phyloP scores from a whole-genome alignment of 2,329 filamentous ascomycete genomes.

The Macroventuria anomochaeta region DNA sequence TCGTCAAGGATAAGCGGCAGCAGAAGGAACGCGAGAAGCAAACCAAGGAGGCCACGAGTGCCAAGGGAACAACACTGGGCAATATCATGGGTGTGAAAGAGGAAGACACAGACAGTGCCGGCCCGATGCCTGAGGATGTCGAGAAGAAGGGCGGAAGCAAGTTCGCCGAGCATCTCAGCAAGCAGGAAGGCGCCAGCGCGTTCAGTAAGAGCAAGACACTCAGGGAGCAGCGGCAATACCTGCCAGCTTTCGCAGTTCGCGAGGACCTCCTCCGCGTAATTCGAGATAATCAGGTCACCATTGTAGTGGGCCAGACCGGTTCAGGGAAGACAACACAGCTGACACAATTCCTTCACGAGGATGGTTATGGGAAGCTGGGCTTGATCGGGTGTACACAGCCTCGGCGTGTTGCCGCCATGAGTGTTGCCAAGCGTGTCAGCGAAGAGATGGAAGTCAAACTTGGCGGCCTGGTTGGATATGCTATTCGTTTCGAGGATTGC shows the following conservation, averaged over 20 bases:
- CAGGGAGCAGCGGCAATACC: conserved; percentile 86
- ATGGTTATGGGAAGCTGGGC: conserved; percentile 85
- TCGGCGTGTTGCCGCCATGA: conserved; percentile 96
- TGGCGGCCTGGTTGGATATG: conserved; percentile 88
- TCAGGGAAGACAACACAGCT: conserved; percentile 98
- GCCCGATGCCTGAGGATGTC: conserved; percentile 76
- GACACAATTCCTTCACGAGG: conserved; percentile 94
- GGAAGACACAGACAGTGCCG: conserved; percentile 84
- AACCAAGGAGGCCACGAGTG: conserved; percentile 91
- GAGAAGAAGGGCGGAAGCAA: conserved; percentile 73
- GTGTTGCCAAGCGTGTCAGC: conserved; percentile 95
- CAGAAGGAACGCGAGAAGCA: conserved; percentile 93
- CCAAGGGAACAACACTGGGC: conserved; percentile 88
- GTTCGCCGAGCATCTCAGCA: conserved; percentile 90
- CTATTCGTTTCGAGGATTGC: conserved; percentile 97
- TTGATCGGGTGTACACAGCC: conserved; percentile 98
- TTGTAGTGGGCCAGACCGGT: conserved; percentile 95
- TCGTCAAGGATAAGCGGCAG: conserved; percentile 89
- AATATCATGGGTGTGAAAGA: conserved; percentile 97
- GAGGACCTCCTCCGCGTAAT: conserved; percentile 93
- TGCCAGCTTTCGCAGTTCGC: conserved; percentile 94
- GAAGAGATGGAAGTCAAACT: conserved; percentile 97
- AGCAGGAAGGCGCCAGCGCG: conserved; percentile 79
- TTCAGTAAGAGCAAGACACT: conserved; percentile 94
- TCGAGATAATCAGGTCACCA: conserved; percentile 94